Base-by-base conservation (phyloP, 2,329 filamentous ascomycete species). In the Pseudodiploospora longispora region DNA sequence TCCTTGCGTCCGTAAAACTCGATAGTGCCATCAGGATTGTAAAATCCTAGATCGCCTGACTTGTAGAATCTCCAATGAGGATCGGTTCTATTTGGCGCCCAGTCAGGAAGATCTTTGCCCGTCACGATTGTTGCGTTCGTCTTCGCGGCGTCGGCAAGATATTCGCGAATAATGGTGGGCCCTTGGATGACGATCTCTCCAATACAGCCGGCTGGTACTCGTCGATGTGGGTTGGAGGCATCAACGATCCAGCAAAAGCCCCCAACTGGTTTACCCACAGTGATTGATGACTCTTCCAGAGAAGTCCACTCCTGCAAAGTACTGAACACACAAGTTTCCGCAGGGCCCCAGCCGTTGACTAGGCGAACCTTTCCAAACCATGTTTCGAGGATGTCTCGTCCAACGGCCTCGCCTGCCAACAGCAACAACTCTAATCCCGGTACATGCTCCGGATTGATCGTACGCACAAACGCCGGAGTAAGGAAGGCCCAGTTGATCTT, bases 1-100 rank as follows among this genome's bases (percentile, higher is more conserved):
- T 82, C 78, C 48, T 76, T 78, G 10, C 78, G 66, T 10, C 74
- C 74, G 12, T 75, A 47, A 35, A 68, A 75, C 0, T 62, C 53
- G 5, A 76, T 50, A 5, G 57, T 56, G 0, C 69, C 68, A 35
- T 73, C 64, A 0, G 56, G 51, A 32, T 66, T 58, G 34, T 72
- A 71, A 28, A 53, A 52, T 2, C 61, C 72, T 2, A 76, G 57
- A 50, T 76, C 73, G 5, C 73, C 73, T 2, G 72, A 74, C 46
- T 67, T 68, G 51, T 73, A 76, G 6, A 69, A 33, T 4, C 55
- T 33, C 43, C 43, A 46, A 10, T 27, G 8, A 4, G 27, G 39
- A 1, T 34, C 41, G 6, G 37, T 35, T 2, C 43, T 38, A 1
- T 6, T 29, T 27, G 43, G 43, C 5, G 30, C 43, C 43, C 43